Base-by-base conservation (phyloP, 169 alveolate genomes). In the Eimeria maxima region DNA sequence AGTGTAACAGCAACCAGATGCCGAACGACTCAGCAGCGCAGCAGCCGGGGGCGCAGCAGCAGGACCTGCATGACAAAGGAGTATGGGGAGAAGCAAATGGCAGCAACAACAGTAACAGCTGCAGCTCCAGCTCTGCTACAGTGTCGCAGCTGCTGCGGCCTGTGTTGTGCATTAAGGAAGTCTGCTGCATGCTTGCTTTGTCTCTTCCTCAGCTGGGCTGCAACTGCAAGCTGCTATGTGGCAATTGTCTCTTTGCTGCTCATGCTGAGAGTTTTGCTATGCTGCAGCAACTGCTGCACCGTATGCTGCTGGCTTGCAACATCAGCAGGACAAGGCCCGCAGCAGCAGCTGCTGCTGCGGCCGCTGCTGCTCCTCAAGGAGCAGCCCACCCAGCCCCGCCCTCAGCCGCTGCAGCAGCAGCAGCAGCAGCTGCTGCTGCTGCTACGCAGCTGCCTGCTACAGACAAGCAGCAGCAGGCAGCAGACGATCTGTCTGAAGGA, bases 231-330 rank as follows among this genome's bases (percentile, higher is more conserved):
- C 80, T 84, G 55, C 65, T 55, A 22, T 84, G 93, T 63, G 93
- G 93, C 60, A 27, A 38, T 3, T 84, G 93, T 33, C 78, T 84
- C 80, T 84, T 84, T 57, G 93, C 93, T 60, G 93, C 78, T 16
- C 65, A 55, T 29, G 47, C 93, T 4, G 93, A 84, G 60, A 84
- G 78, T 60, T 84, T 84, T 60, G 76, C 76, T 45, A 84, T 84
- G 93, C 55, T 84, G 74, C 93, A 84, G 93, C 78, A 84, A 63
- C 93, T 84, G 80, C 80, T 84, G 60, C 93, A 84, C 44, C 93
- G 93, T 42, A 84, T 84, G 93, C 78, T 84, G 80, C 93, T 84
- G 53, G 93, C 93, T 38, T 84, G 93, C 93, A 84, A 60, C 78
- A 84, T 57, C 57, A 84, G 93, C 93, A 55, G 93, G 78, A 53